These are phyloP conservation scores for Chloromonas sp. DNA, from an alignment of 163 green algal species.

Conservation along the genomic window DNA sequence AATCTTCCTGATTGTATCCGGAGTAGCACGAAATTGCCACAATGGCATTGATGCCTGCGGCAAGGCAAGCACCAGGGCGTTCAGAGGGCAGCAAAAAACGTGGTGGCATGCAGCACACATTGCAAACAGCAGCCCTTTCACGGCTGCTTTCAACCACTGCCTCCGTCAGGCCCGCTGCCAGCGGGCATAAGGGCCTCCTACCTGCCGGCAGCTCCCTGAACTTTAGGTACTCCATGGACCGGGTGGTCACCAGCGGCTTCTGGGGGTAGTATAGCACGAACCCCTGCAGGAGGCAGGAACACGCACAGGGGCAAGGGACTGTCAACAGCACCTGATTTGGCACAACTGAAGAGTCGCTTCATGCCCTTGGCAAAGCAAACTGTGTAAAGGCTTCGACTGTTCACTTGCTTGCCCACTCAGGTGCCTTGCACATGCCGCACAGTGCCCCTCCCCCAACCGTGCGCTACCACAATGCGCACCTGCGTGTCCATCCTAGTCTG, in stretches of 20 bases:
- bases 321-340: background rate
- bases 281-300: conserved; percentile 50
- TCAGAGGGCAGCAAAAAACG: background rate
- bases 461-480: conserved; percentile 12
- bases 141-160: background rate
- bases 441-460: too few species aligned
- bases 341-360: too few species aligned
- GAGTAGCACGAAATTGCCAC: conserved; percentile 94
- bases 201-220: conserved; percentile 85
- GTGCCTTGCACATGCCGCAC: too few species aligned
- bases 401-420: too few species aligned
- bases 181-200: conserved; percentile 4
- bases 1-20: conserved; percentile 99
- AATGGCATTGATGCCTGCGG: conserved; percentile 86
- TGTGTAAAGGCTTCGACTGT: too few species aligned
- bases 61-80: background rate
- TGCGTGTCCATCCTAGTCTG: conserved; percentile 92
- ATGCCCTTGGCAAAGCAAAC: too few species aligned
- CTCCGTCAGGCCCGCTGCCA: background rate
- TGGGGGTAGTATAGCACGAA: conserved; percentile 98
- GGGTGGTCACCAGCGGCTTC: conserved; percentile 95
- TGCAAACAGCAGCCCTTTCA: background rate
- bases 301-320: conserved; percentile 23
- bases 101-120: background rate
- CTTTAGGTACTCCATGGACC: conserved; percentile 94